Percentiles rank a stretch among this genome's conserved stretches.
Evolutionary conservation across 2,329 filamentous ascomycete species (phyloP).

Genomic region (Ceratocystis cubensis): DNA sequence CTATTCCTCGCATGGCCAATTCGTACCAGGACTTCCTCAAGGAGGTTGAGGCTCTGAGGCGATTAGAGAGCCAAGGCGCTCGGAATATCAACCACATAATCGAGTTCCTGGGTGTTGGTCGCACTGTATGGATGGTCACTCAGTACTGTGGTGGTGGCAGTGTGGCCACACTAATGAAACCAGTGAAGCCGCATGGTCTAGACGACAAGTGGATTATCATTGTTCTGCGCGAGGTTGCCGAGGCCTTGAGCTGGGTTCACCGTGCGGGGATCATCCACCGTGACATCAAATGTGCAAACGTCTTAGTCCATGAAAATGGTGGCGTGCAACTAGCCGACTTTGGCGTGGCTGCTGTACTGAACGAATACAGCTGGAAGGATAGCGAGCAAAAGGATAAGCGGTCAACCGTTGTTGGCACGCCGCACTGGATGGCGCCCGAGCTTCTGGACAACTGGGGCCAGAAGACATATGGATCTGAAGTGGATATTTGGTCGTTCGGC

Average conservation of each 20-base stretch:
- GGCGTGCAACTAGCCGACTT: slow-evolving; percentile 74
- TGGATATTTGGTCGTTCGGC: slow-evolving; percentile 78
- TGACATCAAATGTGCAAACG: slow-evolving; percentile 66
- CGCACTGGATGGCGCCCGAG: slow-evolving; percentile 79
- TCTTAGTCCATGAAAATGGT: slow-evolving; percentile 65
- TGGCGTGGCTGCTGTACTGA: slow-evolving; percentile 54
- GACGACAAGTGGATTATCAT: slow-evolving; percentile 59
- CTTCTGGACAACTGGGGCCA: slow-evolving; percentile 46
- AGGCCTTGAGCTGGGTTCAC: slow-evolving; percentile 56
- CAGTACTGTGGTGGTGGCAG: slow-evolving; percentile 79
- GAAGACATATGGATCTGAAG: slow-evolving; percentile 50
- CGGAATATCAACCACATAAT: slow-evolving; percentile 72
- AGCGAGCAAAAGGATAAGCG: slow-evolving; percentile 67
- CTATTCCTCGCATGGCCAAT: slow-evolving; percentile 51
- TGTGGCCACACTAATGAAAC: slow-evolving; percentile 59
- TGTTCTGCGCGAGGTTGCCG: slow-evolving; percentile 53
- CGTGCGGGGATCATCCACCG: slow-evolving; percentile 56
- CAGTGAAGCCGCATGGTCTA: slow-evolving; percentile 52
- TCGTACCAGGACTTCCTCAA: slow-evolving; percentile 59
- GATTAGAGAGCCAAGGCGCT: slow-evolving; percentile 60
- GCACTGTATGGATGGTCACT: slow-evolving; percentile 77
- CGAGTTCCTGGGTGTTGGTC: slow-evolving; percentile 63
- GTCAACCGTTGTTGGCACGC: slow-evolving; percentile 69
- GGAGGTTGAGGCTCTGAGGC: slow-evolving; percentile 55
- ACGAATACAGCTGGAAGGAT: slow-evolving; percentile 26